Conservation (phyloP, 176 grass and related monocot genomes). For the Raddia guianensis region DNA sequence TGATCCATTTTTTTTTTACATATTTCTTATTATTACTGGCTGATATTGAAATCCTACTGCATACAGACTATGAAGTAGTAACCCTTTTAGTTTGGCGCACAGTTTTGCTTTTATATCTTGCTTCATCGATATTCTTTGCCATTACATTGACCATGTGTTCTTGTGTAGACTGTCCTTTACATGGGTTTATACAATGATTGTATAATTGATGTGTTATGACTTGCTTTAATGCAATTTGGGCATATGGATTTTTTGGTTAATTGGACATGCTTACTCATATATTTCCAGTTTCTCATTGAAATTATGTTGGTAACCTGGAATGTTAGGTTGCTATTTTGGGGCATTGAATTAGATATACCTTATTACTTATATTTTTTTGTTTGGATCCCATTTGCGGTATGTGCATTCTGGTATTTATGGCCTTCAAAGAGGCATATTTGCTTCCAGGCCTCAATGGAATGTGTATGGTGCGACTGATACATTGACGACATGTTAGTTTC, state of each 20-base stretch:
- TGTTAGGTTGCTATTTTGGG: not conserved
- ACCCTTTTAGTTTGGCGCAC: not conserved
- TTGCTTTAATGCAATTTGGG: not conserved
- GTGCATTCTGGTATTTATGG: not conserved
- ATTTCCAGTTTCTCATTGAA: constrained; percentile 1
- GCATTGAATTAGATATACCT: not conserved
- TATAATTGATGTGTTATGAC: not conserved
- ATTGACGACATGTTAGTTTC: not conserved
- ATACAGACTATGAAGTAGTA: not conserved
- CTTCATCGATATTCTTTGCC: not conserved
- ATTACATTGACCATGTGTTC: not conserved
- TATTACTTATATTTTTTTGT: not conserved
- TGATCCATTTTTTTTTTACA: not conserved
- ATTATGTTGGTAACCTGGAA: not conserved
- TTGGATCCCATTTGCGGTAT: constrained; percentile 9
- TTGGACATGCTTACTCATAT: not conserved
- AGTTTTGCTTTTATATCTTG: not conserved
- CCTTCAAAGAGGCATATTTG: constrained; percentile 2
- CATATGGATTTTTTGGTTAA: not conserved
- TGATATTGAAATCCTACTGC: not conserved
- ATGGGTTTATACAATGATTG: not conserved
- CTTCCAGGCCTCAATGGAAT: not conserved
- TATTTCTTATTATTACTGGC: not conserved
- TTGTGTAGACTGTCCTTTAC: not conserved
- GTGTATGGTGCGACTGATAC: not conserved